Base-by-base conservation (phyloP, 1,284 basidiomycete genomes). In the Trichosporon asahii region DNA sequence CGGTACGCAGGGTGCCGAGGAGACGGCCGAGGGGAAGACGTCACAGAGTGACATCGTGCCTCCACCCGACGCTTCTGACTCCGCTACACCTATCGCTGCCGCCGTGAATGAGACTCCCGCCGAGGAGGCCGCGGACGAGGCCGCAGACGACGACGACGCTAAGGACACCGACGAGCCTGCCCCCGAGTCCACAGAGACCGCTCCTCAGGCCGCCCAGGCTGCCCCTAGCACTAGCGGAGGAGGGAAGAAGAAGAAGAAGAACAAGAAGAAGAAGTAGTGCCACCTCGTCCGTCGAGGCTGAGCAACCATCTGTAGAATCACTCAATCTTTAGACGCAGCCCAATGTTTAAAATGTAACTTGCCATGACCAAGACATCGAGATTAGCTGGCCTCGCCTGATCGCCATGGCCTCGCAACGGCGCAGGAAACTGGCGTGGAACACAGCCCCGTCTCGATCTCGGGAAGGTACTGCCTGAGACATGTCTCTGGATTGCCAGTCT, bases 231-330 rank as follows among this genome's bases (percentile, higher is more conserved):
- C 64, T 5, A 70, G 65, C 3, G 67, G 49, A 9, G 53, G 60
- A 15, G 60, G 46, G 44, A 65, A 72, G 65, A 78, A 77, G 72
- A 67, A 68, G 60, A 66, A 72, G 55, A 78, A 77, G 65, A 78
- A 79, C 70, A 82, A 80, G 75, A 80, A 79, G 70, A 76, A 74
- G 72, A 76, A 75, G 67, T 76, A 79, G 73, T 8, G 31, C 31
- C 31, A 33, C 31, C 31, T 9, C 60, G 61, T 71, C 66, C 64
- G 12, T 44, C 40, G 40, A 12, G 5, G 40, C 40, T 18, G 12
- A 49, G 3, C 9, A 25, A 21, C 49, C n/a, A 53, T 53, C 49
- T 53, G 49, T 53, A 53, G 23, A 53, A 53, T 53, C 23, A 53
- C n/a, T 25, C 49, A 23, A 53, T 53, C 49, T 53, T 53, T 53